Evolutionary conservation across 345 rosid species (phyloP).

Genomic region (Dipteronia dyeriana): DNA sequence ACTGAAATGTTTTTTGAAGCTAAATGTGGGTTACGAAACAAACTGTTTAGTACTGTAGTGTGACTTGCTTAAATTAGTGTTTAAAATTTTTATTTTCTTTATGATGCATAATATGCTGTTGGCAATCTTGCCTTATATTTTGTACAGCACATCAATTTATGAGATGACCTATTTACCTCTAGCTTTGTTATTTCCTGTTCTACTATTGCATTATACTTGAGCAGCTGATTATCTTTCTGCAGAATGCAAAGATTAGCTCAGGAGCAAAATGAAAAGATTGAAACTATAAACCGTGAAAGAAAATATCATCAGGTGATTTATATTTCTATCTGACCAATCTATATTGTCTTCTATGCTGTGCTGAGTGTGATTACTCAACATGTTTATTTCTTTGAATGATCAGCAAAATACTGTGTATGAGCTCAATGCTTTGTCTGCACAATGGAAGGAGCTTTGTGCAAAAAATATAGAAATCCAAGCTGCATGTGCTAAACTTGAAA

Average conservation of each 20-base stretch:
- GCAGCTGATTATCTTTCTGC: conserved; percentile 19
- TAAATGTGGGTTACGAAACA: neutral
- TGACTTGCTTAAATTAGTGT: neutral
- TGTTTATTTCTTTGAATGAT: conserved; percentile 15
- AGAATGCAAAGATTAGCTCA: conserved; percentile 81
- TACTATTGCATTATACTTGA: neutral
- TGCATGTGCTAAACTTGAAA: conserved; percentile 69
- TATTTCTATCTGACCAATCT: neutral
- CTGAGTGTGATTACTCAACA: conserved; percentile 18
- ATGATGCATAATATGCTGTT: neutral
- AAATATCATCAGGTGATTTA: conserved; percentile 87
- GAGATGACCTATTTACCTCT: neutral
- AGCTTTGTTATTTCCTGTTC: neutral
- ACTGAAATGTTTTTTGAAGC: neutral
- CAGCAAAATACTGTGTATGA: conserved; percentile 94
- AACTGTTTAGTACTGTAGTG: neutral
- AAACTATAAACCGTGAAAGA: conserved; percentile 89
- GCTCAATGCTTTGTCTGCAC: conserved; percentile 78
- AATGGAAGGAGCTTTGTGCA: conserved; percentile 88
- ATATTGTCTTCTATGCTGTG: conserved; percentile 8
- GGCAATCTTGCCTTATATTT: neutral
- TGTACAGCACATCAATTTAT: neutral
- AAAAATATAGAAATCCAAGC: conserved; percentile 86
- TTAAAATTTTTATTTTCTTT: neutral
- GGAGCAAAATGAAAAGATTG: conserved; percentile 83